Base-by-base conservation (phyloP, 2,329 filamentous ascomycete genomes). In the Ophiostoma novo-ulmi region DNA sequence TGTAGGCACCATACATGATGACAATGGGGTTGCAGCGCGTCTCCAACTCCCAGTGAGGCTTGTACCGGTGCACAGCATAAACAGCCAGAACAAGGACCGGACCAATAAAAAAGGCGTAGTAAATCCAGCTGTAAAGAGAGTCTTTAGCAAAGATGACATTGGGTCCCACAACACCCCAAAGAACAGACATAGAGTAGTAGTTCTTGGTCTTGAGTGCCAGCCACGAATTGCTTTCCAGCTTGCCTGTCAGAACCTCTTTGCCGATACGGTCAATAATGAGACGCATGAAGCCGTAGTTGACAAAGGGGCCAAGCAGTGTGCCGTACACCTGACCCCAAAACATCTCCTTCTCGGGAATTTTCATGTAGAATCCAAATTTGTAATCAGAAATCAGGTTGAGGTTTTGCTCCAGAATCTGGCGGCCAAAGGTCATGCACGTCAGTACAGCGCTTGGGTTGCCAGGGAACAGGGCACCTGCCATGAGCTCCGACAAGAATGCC, bases 401-500 rank as follows among this genome's bases (percentile, higher is more conserved):
- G 69, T 76, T 74, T 67, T 80, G 78, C 68, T 77, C 77, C 35
- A 79, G 74, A 52, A 79, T 76, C 71, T 79, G 77, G 11, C 77
- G 74, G n/a, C 76, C 76, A 71, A 76, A 80, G 2, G 75, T 75
- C 74, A 78, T 77, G 65, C 74, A 75, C 0, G 76, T 74, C 6
- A 79, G 72, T 4, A 79, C 75, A 3, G 78, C 76, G 17, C 71
- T 74, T 52, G 78, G 80, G 63, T 76, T 77, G 1, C 78, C 77
- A 0, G 78, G 81, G 69, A 81, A 79, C 70, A 85, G 76, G 36
- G 83, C 82, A n/a, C 82, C 84, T 2, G 80, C 83, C 31, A 85
- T 75, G 79, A 85, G 82, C 74, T 85, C 82, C 22, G 80, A 76
- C 72, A 83, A 80, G 1, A 81, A 80, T 0, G 79, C 78, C 64